phyloP scores from a whole-genome alignment of 805 yeast species.

The Cyberlindnera maclurae region DNA sequence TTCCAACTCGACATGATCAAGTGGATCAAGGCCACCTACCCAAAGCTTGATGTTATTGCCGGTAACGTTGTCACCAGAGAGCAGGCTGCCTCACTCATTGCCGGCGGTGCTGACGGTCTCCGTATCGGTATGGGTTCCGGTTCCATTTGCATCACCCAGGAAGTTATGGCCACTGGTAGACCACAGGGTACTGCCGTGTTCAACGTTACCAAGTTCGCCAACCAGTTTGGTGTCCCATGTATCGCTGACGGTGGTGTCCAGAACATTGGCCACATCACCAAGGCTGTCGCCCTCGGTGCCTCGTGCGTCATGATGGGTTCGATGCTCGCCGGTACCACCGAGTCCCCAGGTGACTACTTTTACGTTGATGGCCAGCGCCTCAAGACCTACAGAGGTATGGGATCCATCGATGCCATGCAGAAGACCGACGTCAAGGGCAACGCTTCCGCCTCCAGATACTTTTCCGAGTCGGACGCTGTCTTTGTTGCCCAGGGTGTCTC shows the following conservation, averaged over 20 bases:
- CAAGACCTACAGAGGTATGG: conserved; percentile 98
- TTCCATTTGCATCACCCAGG: conserved; percentile 98
- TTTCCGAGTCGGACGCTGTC: conserved; percentile 91
- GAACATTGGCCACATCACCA: conserved; percentile 96
- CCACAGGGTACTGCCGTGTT: conserved; percentile 99
- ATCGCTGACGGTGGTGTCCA: conserved; percentile 99
- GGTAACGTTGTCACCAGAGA: conserved; percentile 99
- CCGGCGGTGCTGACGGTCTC: conserved; percentile 95
- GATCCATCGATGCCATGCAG: conserved; percentile 98
- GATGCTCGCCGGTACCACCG: conserved; percentile 96
- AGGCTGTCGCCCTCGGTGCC: conserved; percentile 95
- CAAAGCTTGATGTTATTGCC: conserved; percentile 83
- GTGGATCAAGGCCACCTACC: conserved; percentile 78
- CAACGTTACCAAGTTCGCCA: conserved; percentile 89
- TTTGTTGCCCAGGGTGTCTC: conserved; percentile 98
- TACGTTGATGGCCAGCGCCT: conserved; percentile 97
- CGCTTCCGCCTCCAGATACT: conserved; percentile 97
- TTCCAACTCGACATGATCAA: conserved; percentile 92
- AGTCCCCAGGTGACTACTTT: conserved; percentile 97
- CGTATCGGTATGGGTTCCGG: conserved; percentile 99
- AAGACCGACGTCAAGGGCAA: conserved; percentile 80
- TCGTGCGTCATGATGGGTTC: conserved; percentile 99
- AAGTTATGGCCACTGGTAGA: conserved; percentile 99
- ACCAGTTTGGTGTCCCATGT: conserved; percentile 94
- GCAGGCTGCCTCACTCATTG: conserved; percentile 93